phyloP scores from a whole-genome alignment of 768 basidiomycete genomes.

The Cystofilobasidium ferigula region DNA sequence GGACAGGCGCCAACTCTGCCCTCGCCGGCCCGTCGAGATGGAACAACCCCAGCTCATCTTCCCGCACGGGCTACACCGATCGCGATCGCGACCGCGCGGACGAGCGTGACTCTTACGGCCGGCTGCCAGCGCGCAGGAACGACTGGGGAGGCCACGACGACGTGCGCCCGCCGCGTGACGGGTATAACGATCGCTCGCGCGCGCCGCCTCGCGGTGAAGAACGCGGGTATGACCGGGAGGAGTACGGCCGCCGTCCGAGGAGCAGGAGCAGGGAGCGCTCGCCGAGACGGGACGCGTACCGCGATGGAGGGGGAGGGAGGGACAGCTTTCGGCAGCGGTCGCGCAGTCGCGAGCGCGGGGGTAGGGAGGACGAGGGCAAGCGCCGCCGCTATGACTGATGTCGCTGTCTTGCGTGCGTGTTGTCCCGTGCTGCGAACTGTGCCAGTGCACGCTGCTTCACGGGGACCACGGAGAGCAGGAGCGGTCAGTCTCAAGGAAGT shows the following conservation, averaged over 20 bases:
- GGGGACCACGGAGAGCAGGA: too few relatives aligned
- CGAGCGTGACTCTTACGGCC: slow-evolving; percentile 12
- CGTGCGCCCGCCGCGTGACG: slow-evolving; percentile 26
- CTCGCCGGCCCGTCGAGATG: slow-evolving; percentile 25
- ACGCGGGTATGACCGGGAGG: not conserved
- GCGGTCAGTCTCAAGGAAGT: too few relatives aligned
- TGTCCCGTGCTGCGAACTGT: too few relatives aligned
- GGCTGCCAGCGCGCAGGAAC: not conserved
- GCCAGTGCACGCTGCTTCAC: too few relatives aligned
- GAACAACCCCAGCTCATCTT: slow-evolving; percentile 5
- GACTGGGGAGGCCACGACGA: slow-evolving; percentile 16
- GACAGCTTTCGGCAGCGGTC: not conserved
- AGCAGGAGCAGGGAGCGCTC: slow-evolving; percentile 10
- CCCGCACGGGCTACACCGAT: slow-evolving; percentile 4
- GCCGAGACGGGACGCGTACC: not conserved
- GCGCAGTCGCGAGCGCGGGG: not conserved
- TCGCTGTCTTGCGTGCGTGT: too few relatives aligned
- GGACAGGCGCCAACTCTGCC: slow-evolving; percentile 17
- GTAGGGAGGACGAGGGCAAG: slow-evolving; percentile 12
- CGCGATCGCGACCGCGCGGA: slow-evolving; percentile 23
- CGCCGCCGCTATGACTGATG: slow-evolving; percentile 17
- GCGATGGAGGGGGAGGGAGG: not conserved
- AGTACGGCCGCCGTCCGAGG: not conserved
- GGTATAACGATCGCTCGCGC: slow-evolving; percentile 23
- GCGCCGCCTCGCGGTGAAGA: slow-evolving; percentile 19